These are phyloP conservation scores for Lipomyces starkeyi DNA, from an alignment of 805 yeast species.

Conservation along the genomic window DNA sequence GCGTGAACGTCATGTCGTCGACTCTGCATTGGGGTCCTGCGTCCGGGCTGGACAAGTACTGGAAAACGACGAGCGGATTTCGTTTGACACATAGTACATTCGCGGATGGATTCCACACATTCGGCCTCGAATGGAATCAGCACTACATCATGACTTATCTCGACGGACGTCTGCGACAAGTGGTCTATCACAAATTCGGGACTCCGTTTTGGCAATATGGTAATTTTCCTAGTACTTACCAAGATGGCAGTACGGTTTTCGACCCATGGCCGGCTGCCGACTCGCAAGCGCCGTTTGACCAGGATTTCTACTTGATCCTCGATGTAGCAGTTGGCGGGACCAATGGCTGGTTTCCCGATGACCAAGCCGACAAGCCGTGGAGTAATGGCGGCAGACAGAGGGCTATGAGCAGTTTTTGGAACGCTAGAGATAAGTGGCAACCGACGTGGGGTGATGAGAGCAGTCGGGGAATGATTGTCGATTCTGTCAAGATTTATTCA, in stretches of 20 bases:
- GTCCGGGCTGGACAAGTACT: slow-evolving; percentile 20
- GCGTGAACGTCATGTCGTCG: slow-evolving; percentile 30
- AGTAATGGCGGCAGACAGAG: slow-evolving; percentile 24
- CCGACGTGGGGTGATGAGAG: slow-evolving; percentile 30
- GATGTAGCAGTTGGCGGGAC: slow-evolving; percentile 37
- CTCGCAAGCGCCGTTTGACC: slow-evolving; percentile 32
- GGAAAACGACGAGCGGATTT: slow-evolving; percentile 9
- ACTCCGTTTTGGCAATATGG: slow-evolving; percentile 29
- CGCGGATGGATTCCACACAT: slow-evolving; percentile 28
- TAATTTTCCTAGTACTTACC: slow-evolving; percentile 20
- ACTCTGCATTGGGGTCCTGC: slow-evolving; percentile 36
- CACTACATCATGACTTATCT: slow-evolving; percentile 31
- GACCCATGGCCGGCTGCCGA: slow-evolving; percentile 32
- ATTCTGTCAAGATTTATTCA: slow-evolving; percentile 24
- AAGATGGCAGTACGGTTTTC: slow-evolving; percentile 21
- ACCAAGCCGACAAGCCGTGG: slow-evolving; percentile 32
- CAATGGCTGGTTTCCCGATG: slow-evolving; percentile 31
- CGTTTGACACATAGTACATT: slow-evolving; percentile 22
- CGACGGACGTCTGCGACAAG: slow-evolving; percentile 35
- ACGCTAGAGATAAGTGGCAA: slow-evolving; percentile 19
- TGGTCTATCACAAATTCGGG: slow-evolving; percentile 21
- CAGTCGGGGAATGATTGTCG: slow-evolving; percentile 26
- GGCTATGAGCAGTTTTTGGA: slow-evolving; percentile 32
- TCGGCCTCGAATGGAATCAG: slow-evolving; percentile 31
- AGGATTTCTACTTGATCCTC: slow-evolving; percentile 31